Base-by-base conservation (phyloP, 1,284 basidiomycete species). In the Moniliophthora roreri region DNA sequence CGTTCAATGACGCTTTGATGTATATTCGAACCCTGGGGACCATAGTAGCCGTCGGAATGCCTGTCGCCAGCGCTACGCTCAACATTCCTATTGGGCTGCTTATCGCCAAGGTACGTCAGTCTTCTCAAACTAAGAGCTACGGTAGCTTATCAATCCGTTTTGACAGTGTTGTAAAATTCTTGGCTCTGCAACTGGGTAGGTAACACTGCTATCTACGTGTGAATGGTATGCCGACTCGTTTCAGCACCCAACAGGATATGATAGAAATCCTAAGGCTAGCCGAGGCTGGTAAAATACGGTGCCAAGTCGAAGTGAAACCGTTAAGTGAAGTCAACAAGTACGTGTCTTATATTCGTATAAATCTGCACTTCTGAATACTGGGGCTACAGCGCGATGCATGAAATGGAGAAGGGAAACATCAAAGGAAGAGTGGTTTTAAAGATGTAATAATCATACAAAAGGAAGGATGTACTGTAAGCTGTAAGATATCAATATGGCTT, bases 211-310 rank as follows among this genome's bases (percentile, higher is more conserved):
- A 35, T 28, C 26, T 9, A 41, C 13, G 24, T 28, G n/a, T 20
- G n/a, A 34, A 16, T 40, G 36, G 8, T 38, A 10, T 10, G 24
- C 39, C 45, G 10, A 34, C 5, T 26, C n/a, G 11, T 2, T 53
- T 52, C 40, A 81, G 81, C 26, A 77, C 72, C 54, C 76, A 83
- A 46, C 82, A 85, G 62, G 88, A 90, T 59, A 77, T 79, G 16
- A 69, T 77, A 38, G 87, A 91, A 65, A 82, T 86, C 2, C 69
- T 91, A 24, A 76, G 78, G 13, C 73, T 90, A 52, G 87, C 81
- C 8, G 82, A 82, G 0, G 67, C 71, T 11, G 85, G 86, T 6
- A 84, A 85, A 58, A 83, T 90, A 48, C 79, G 75, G 65, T 81
- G 79, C 57, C 71, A 75, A 45, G 79, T 75, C 59, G 70, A 75